Base-by-base conservation (phyloP, 192 early-diverging fungal genomes). In the Coemansia sp. region DNA sequence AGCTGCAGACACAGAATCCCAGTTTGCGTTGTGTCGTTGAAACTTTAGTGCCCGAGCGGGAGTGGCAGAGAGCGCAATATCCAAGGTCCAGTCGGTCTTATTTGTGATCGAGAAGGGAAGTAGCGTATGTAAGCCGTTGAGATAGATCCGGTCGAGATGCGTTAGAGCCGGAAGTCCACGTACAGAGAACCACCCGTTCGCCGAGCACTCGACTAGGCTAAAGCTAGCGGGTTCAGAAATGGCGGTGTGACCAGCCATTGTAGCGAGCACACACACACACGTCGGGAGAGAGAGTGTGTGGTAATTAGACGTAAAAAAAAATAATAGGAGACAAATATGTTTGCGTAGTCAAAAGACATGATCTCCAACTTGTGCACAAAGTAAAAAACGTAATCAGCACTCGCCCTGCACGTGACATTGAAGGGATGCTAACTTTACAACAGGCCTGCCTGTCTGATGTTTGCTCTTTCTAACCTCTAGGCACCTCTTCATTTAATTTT, bases 61-160 rank as follows among this genome's bases (percentile, higher is more conserved):
- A 3, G 69, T 67, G 10, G 36, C 13, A 22, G 44, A 34, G 17
- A 82, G 34, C 13, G 24, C 45, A 9, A 83, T 34, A 20, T n/a
- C 58, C 55, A 75, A 41, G 39, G 41, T 22, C 46, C 31, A 12
- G 44, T 17, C 68, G 4, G 59, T 60, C 34, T 61, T 55, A 68
- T 78, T 83, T 27, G 67, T 64, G 44, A 83, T 34, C 69, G 76
- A 78, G 40, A 83, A 83, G 53, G 81, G 81, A 6, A 83, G 44
- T n/a, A 78, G 69, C 22, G 69, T 55, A 42, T 78, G 76, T 17
- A 78, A 53, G 39, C 76, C 76, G 61, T 83, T 83, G n/a, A 68
- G 70, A 40, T 83, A 83, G 38, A 83, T 61, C 61, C 69, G 46
- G 61, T 82, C 75, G 17, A 82, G 62, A 60, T 72, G 70, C 20